Evolutionary conservation across 352 stramenopile genomes (phyloP).

Genomic region (Globisporangium emineosum): DNA sequence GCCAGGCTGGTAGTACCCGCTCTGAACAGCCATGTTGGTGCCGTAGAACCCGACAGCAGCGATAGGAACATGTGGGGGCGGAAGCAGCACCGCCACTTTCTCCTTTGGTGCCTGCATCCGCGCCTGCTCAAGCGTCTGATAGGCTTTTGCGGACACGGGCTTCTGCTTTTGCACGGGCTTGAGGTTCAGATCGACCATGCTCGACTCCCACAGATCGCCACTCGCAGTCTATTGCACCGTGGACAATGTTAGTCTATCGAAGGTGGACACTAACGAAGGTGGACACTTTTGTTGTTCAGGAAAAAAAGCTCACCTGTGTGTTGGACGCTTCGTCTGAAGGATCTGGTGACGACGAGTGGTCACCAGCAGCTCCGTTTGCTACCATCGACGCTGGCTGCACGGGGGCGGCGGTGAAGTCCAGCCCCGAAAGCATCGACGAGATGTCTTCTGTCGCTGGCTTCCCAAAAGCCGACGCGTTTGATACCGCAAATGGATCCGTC

Average conservation of each 20-base stretch:
- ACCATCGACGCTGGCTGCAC: constrained; percentile 27
- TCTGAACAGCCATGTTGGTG: constrained; percentile 14
- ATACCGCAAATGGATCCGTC: constrained; percentile 15
- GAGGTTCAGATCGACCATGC: constrained; percentile 76
- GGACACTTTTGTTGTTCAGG: too few species aligned
- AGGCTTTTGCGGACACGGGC: constrained; percentile 39
- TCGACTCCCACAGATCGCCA: constrained; percentile 67
- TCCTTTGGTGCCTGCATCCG: constrained; percentile 53
- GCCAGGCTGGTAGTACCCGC: constrained; percentile 25
- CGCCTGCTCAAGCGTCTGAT: constrained; percentile 75
- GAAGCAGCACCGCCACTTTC: constrained; percentile 60
- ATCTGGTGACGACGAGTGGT: constrained; percentile 19
- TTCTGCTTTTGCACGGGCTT: constrained; percentile 46
- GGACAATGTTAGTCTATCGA: neutral
- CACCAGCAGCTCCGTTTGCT: constrained; percentile 12
- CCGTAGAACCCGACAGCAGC: constrained; percentile 23
- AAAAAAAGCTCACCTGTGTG: constrained; percentile 17
- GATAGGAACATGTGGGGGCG: constrained; percentile 20
- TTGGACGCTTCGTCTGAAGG: constrained; percentile 31
- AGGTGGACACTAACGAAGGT: neutral
- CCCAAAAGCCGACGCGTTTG: constrained; percentile 5
- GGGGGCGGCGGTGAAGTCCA: constrained; percentile 63
- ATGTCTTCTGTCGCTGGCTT: constrained; percentile 53
- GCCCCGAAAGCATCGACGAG: constrained; percentile 67
- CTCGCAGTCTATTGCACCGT: constrained; percentile 26